A percentile compares a stretch with the other conserved stretches of the same genome.
phyloP scores from a whole-genome alignment of 2,329 filamentous ascomycete species.

The Claviceps cyperi region DNA sequence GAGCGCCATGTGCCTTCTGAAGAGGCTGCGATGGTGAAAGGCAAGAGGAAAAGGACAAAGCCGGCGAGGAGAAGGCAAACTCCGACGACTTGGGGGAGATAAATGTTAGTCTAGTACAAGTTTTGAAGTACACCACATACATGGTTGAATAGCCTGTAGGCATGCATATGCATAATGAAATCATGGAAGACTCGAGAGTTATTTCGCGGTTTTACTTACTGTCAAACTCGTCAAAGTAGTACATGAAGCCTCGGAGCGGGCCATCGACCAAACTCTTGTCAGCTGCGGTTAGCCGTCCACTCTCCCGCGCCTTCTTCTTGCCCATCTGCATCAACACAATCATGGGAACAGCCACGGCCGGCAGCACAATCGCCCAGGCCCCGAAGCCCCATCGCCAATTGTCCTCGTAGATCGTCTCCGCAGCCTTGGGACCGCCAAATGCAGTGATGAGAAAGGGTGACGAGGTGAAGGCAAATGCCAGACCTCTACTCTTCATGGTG shows the following conservation, averaged over 20 bases:
- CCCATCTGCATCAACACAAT: constrained; percentile 38
- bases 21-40: constrained; percentile 40
- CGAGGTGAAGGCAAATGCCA: constrained; percentile 25
- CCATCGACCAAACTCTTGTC: not conserved
- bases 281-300: constrained; percentile 13
- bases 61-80: constrained; percentile 43
- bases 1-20: constrained; percentile 36
- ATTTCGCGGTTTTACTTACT: constrained; percentile 13
- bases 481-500: constrained; percentile 20
- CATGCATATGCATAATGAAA: no score
- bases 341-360: constrained; percentile 37
- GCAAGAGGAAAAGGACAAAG: constrained; percentile 46
- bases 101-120: not conserved
- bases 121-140: no score
- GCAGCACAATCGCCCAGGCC: constrained; percentile 44
- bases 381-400: constrained; percentile 35
- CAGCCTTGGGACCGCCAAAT: constrained; percentile 23
- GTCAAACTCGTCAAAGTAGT: constrained; percentile 44
- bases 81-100: constrained; percentile 25
- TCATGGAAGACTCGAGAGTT: not conserved
- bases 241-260: constrained; percentile 27
- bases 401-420: constrained; percentile 16
- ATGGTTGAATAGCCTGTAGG: no score
- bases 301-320: constrained; percentile 38
- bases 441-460: constrained; percentile 32